phyloP scores from a whole-genome alignment of 805 yeast genomes.

The Saturnispora sekii region DNA sequence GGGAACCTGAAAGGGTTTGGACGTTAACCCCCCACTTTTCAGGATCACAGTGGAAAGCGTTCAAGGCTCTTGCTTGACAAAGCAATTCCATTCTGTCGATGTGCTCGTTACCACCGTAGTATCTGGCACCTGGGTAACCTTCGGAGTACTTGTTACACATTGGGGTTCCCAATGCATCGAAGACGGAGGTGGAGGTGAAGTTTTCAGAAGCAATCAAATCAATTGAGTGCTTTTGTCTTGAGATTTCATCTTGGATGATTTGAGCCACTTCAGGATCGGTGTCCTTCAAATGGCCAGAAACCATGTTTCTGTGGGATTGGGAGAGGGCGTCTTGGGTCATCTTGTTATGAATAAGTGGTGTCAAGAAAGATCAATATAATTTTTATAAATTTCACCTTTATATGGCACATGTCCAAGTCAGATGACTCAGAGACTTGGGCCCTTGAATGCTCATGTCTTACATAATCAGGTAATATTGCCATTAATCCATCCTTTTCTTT shows the following conservation, averaged over 20 bases:
- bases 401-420: no score
- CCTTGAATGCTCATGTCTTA: no score
- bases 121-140: conserved; percentile 97
- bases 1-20: conserved; percentile 91
- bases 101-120: conserved; percentile 95
- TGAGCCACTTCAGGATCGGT: conserved; percentile 81
- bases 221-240: conserved; percentile 85
- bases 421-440: no score
- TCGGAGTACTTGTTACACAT: conserved; percentile 98
- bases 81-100: conserved; percentile 85
- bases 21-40: conserved; percentile 96
- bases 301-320: conserved; percentile 52
- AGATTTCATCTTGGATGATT: conserved; percentile 66
- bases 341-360: not conserved
- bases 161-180: conserved; percentile 90
- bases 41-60: conserved; percentile 68
- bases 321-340: conserved; percentile 51
- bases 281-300: conserved; percentile 51
- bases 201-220: conserved; percentile 93
- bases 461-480: no score
- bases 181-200: conserved; percentile 90
- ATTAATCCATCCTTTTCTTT: no score
- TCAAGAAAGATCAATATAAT: no score
- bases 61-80: conserved; percentile 86
- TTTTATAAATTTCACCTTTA: no score